Percentiles rank a stretch among this genome's conserved stretches.
These are phyloP conservation scores for Cryptococcus sp. DNA, from an alignment of 1,284 basidiomycete species.

Conservation along the genomic window DNA sequence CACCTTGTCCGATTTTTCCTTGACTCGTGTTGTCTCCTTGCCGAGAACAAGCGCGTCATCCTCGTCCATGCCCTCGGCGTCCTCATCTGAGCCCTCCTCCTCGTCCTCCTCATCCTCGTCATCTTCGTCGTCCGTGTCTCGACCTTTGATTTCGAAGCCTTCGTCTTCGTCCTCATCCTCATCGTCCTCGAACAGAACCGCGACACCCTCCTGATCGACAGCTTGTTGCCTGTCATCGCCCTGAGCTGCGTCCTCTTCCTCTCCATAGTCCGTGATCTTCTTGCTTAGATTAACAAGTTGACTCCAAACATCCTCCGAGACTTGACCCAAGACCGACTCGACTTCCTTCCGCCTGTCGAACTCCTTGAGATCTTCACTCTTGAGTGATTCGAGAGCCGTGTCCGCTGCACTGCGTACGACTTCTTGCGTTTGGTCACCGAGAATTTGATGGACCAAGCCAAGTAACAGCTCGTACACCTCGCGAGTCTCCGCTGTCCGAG, in stretches of 20 bases:
- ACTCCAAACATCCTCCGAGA: slow-evolving; percentile 77
- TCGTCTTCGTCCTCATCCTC: slow-evolving; percentile 83
- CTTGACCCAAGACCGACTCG: slow-evolving; percentile 67
- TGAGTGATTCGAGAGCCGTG: slow-evolving; percentile 83
- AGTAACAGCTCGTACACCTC: slow-evolving; percentile 94
- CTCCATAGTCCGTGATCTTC: slow-evolving; percentile 95
- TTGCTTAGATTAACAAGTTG: slow-evolving; percentile 86
- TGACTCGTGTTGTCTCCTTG: slow-evolving; percentile 40
- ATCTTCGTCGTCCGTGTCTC: slow-evolving; percentile 61
- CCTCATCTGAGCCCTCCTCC: slow-evolving; percentile 56
- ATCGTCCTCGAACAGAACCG: slow-evolving; percentile 94
- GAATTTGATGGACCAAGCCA: slow-evolving; percentile 72
- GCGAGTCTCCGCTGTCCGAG: slow-evolving; percentile 88
- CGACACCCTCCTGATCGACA: slow-evolving; percentile 76
- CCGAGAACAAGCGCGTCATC: slow-evolving; percentile 68
- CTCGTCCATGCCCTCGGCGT: slow-evolving; percentile 59
- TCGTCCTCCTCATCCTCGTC: slow-evolving; percentile 64
- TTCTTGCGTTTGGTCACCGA: slow-evolving; percentile 95
- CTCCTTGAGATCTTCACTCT: slow-evolving; percentile 88
- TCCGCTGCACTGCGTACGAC: slow-evolving; percentile 94
- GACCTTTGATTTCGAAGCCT: slow-evolving; percentile 64
- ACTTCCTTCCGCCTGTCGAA: slow-evolving; percentile 98
- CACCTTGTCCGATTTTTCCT: slow-evolving; percentile 65
- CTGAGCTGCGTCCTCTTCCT: slow-evolving; percentile 78
- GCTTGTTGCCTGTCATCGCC: slow-evolving; percentile 63